A percentile compares a stretch with the other conserved stretches of the same genome.
Evolutionary conservation across 345 rosid species (phyloP).

Genomic region (Corymbia maculata): DNA sequence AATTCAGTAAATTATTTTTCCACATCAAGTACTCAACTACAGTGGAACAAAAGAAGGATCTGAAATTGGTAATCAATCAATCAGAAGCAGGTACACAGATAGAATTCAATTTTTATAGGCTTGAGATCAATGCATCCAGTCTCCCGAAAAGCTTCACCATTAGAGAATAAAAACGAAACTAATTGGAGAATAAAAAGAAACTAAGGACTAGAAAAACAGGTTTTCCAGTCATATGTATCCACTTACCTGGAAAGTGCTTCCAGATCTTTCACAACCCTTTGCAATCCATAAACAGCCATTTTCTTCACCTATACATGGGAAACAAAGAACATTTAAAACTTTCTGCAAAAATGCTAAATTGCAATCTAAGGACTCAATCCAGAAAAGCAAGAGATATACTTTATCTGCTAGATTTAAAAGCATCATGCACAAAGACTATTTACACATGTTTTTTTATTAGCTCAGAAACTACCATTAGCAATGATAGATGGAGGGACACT

Average conservation of each 20-base stretch:
- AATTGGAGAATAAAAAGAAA: neutral
- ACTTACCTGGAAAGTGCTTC: neutral
- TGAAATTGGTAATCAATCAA: neutral
- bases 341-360: neutral
- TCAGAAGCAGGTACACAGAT: neutral
- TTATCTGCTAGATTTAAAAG: neutral
- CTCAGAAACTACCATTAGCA: neutral
- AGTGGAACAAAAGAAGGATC: neutral
- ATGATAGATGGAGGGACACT: neutral
- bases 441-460: neutral
- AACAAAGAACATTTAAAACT: neutral
- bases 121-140: neutral
- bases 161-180: neutral
- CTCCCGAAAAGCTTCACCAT: neutral
- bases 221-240: neutral
- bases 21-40: neutral
- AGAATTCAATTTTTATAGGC: neutral
- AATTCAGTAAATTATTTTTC: neutral
- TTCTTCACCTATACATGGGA: conserved; percentile 1
- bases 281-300: conserved; percentile 6
- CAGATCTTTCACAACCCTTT: neutral
- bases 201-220: neutral
- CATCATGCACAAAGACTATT: neutral
- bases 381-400: neutral
- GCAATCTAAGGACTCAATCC: neutral